A percentile compares a stretch with the other conserved stretches of the same genome.
Evolutionary conservation across 73 alveolate species (phyloP).

Genomic region (Paramecium sonneborni): DNA sequence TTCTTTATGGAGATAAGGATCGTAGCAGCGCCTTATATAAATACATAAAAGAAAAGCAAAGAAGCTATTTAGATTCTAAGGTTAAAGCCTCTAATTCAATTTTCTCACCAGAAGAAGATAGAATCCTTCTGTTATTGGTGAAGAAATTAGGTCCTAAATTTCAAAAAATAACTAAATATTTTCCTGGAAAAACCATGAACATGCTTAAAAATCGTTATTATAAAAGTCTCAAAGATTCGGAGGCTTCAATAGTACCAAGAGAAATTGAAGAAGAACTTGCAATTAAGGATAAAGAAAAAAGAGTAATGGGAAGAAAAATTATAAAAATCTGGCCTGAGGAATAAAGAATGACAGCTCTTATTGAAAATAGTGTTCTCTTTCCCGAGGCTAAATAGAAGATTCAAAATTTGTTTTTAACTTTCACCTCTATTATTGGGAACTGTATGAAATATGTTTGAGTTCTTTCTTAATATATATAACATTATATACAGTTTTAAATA

Average conservation of each 20-base stretch:
- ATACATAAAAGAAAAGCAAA: slow-evolving; percentile 14
- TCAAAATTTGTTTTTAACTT: background rate
- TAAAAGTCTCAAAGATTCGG: slow-evolving; percentile 5
- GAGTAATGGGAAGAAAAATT: slow-evolving; percentile 3
- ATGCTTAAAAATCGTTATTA: slow-evolving; percentile 1
- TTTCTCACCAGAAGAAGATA: slow-evolving; percentile 11
- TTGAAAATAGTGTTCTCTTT: background rate
- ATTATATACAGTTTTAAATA: background rate
- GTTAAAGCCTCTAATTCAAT: background rate
- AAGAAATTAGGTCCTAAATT: slow-evolving; percentile 27
- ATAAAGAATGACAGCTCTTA: background rate
- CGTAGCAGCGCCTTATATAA: background rate
- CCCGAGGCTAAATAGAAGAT: background rate
- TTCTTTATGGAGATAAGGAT: slow-evolving; percentile 28
- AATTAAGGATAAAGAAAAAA: background rate
- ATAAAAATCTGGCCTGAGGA: slow-evolving; percentile 14
- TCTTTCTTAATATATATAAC: background rate
- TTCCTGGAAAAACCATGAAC: slow-evolving; percentile 17
- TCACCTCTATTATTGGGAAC: background rate
- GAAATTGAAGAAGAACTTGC: slow-evolving; percentile 16
- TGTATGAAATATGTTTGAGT: background rate
- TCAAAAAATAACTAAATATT: background rate
- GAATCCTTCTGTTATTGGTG: slow-evolving; percentile 9
- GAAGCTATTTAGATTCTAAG: background rate
- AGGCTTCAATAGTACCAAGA: background rate